Conservation (phyloP, 441 rosid species). For the Erodium texanum region DNA sequence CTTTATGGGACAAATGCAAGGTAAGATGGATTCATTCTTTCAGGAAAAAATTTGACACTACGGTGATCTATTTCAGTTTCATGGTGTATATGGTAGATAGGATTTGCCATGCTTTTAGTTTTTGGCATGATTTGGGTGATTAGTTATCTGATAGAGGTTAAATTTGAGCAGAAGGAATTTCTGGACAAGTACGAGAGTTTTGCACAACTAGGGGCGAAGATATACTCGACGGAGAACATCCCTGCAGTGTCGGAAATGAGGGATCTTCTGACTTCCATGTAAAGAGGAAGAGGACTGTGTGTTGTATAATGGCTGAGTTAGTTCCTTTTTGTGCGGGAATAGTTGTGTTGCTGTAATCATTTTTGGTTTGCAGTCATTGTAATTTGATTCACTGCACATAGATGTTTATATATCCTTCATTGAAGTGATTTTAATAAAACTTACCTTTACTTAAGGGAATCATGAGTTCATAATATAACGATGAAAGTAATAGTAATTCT, state of each 20-base stretch:
- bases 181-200: constrained; percentile 94
- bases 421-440: no score
- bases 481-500: no score
- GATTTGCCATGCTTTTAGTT: background rate
- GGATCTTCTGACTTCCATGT: constrained; percentile 75
- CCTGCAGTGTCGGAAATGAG: constrained; percentile 73
- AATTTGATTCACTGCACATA: background rate
- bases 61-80: background rate
- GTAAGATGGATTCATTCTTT: constrained; percentile 28
- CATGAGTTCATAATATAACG: no score
- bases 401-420: background rate
- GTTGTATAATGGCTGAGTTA: background rate
- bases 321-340: background rate
- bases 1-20: constrained; percentile 99
- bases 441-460: no score
- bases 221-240: constrained; percentile 67
- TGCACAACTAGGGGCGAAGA: constrained; percentile 74
- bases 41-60: background rate
- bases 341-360: no score
- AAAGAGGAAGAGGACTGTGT: constrained; percentile 9
- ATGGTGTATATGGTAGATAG: background rate
- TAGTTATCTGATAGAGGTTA: background rate
- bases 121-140: background rate
- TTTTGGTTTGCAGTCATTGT: background rate
- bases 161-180: constrained; percentile 73